Evolutionary conservation across 495 filamentous ascomycete species (phyloP).

Genomic region (Hyaloscypha variabilis): DNA sequence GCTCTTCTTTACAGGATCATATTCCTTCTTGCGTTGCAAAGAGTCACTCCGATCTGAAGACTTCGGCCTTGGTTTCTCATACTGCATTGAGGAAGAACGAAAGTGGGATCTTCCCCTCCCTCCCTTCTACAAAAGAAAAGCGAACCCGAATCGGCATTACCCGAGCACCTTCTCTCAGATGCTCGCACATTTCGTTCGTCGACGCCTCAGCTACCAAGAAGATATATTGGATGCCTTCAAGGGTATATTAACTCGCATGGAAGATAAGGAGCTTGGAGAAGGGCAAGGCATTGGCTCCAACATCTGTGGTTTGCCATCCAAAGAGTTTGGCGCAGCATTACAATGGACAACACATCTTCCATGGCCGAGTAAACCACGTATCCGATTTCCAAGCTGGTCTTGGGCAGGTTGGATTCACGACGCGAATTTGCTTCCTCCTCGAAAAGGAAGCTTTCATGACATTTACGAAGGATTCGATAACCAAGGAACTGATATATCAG

Average conservation of each 20-base stretch:
- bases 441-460: neutral
- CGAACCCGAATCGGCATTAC: neutral
- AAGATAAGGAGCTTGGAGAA: neutral
- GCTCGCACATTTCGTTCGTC: neutral
- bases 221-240: slow-evolving; percentile 1
- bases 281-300: neutral
- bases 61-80: neutral
- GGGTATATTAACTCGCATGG: neutral
- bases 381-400: neutral
- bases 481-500: neutral
- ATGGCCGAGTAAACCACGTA: neutral
- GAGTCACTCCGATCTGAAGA: neutral
- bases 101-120: neutral
- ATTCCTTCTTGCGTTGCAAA: neutral
- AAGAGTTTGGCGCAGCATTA: neutral
- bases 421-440: neutral
- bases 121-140: neutral
- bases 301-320: neutral
- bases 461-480: slow-evolving; percentile 9
- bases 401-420: neutral
- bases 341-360: neutral
- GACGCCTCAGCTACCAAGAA: neutral
- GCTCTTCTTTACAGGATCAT: neutral
- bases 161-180: neutral
- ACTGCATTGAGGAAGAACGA: neutral